Percentiles rank a stretch among this genome's conserved stretches.
These are phyloP conservation scores for Parathielavia appendiculata DNA, from an alignment of 495 filamentous ascomycete species.

Conservation along the genomic window DNA sequence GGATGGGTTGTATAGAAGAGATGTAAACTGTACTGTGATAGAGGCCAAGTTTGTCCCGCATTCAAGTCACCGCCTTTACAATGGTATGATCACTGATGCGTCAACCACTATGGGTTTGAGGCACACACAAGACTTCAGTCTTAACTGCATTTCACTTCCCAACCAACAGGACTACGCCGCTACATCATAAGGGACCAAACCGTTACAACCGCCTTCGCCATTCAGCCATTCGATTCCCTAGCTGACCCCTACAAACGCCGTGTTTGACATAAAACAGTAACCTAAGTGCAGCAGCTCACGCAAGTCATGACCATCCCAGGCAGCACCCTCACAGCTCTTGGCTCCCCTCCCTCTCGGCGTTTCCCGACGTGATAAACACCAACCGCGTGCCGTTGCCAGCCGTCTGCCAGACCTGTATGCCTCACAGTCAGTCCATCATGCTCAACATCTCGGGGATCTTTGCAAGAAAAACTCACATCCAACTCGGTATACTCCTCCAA, in stretches of 20 bases:
- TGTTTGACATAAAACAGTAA: neutral
- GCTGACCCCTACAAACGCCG: conserved; percentile 4
- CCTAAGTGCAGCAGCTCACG: neutral
- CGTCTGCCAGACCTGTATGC: conserved; percentile 84
- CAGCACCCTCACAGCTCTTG: conserved; percentile 22
- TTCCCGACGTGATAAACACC: conserved; percentile 59
- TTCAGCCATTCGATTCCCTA: conserved; percentile 5
- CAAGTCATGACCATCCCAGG: neutral
- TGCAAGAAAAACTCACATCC: conserved; percentile 62
- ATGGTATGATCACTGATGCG: neutral
- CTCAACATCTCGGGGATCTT: neutral
- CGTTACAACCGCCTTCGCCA: neutral
- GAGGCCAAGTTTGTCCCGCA: neutral
- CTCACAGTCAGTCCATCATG: conserved; percentile 1
- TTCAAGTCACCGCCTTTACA: neutral
- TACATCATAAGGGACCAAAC: neutral
- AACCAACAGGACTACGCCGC: neutral
- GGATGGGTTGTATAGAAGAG: conserved; percentile 2
- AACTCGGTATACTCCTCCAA: conserved; percentile 84
- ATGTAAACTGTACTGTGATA: conserved; percentile 14
- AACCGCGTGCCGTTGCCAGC: conserved; percentile 77
- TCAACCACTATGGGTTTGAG: neutral
- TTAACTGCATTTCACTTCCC: conserved; percentile 1
- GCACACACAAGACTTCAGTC: neutral
- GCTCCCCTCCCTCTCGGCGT: conserved; percentile 35